These are phyloP conservation scores for Rhizopogon rudus DNA, from an alignment of 768 basidiomycete genomes.

Conservation along the genomic window DNA sequence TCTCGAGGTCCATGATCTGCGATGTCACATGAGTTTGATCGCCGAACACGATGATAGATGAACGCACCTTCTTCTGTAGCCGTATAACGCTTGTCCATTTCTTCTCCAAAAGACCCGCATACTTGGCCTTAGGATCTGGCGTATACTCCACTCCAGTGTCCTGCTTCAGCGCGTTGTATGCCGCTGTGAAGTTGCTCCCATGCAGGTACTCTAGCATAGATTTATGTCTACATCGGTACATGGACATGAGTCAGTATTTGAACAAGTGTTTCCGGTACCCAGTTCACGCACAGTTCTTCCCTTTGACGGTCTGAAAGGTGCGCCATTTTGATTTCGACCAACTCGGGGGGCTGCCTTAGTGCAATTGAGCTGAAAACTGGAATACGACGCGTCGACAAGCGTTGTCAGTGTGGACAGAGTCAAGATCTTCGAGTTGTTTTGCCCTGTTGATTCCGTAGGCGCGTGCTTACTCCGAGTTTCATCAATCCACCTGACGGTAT, in stretches of 20 bases:
- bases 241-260: slow-evolving; percentile 4
- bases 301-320: slow-evolving; percentile 41
- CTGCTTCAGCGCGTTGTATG: slow-evolving; percentile 54
- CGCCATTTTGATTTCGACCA: slow-evolving; percentile 26
- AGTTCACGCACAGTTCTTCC: slow-evolving; percentile 40
- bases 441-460: slow-evolving; percentile 20
- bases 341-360: slow-evolving; percentile 6
- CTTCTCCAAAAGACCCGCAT: slow-evolving; percentile 87
- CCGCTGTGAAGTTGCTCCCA: slow-evolving; percentile 56
- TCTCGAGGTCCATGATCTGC: slow-evolving; percentile 95
- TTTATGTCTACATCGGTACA: slow-evolving; percentile 53
- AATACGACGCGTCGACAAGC: slow-evolving; percentile 12
- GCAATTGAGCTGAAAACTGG: slow-evolving; percentile 1
- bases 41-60: slow-evolving; percentile 5
- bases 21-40: slow-evolving; percentile 7
- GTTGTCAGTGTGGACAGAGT: slow-evolving; percentile 9
- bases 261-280: slow-evolving; percentile 6
- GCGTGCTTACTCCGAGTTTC: too few species aligned
- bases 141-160: slow-evolving; percentile 57
- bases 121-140: slow-evolving; percentile 84
- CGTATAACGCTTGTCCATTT: slow-evolving; percentile 98
- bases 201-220: slow-evolving; percentile 78
- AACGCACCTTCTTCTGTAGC: slow-evolving; percentile 84
- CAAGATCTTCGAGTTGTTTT: slow-evolving; percentile 22
- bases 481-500: too few species aligned